Percentiles rank a stretch among this genome's conserved stretches.
Evolutionary conservation across 148 eudicot genomes (phyloP).

Genomic region (Limonium bicolor): DNA sequence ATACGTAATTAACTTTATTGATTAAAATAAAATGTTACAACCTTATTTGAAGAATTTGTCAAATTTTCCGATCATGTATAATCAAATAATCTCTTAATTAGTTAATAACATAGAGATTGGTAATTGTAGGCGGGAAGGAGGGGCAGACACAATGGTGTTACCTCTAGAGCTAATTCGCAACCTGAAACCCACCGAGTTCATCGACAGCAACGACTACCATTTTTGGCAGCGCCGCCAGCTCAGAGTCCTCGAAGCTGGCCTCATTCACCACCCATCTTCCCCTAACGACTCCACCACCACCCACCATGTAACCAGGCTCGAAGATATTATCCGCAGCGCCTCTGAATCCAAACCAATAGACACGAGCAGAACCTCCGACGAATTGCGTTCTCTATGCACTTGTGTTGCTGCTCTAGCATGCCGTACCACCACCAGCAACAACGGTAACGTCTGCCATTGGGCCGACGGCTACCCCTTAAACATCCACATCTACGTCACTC

Average conservation of each 20-base stretch:
- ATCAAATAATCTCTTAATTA: too few relatives aligned
- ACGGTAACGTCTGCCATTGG: constrained; percentile 59
- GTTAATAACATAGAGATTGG: too few relatives aligned
- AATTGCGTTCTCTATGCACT: constrained; percentile 46
- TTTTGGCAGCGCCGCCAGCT: constrained; percentile 76
- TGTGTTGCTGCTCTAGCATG: constrained; percentile 51
- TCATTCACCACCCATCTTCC: constrained; percentile 45
- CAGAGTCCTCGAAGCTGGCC: constrained; percentile 50
- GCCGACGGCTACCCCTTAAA: constrained; percentile 86
- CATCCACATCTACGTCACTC: constrained; percentile 44
- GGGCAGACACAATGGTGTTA: constrained; percentile 76
- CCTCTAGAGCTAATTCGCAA: constrained; percentile 92
- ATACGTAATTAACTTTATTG: too few relatives aligned
- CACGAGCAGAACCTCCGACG: constrained; percentile 51
- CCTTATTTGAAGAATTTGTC: too few relatives aligned
- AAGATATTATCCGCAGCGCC: constrained; percentile 25
- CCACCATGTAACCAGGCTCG: constrained; percentile 24
- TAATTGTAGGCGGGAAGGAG: constrained; percentile 65
- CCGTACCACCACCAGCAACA: constrained; percentile 37
- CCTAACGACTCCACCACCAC: constrained; percentile 39
- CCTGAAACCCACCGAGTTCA: constrained; percentile 69
- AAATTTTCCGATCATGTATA: too few relatives aligned
- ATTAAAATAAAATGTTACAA: too few relatives aligned
- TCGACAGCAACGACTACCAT: constrained; percentile 51
- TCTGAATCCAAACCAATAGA: constrained; percentile 45